phyloP scores from a whole-genome alignment of 257 asterid genomes.

The Datura wrightii region DNA sequence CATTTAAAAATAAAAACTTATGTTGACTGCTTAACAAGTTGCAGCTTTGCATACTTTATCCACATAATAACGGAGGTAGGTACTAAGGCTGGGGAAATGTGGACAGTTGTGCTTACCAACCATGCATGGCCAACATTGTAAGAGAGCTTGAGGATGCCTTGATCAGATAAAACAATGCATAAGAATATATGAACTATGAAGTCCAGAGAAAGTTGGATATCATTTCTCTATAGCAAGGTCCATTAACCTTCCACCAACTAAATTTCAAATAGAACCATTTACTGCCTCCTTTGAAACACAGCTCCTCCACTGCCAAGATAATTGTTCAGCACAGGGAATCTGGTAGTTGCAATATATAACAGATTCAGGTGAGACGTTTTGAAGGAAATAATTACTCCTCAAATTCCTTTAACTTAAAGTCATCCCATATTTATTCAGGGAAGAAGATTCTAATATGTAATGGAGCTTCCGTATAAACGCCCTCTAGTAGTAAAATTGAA shows the following conservation, averaged over 20 bases:
- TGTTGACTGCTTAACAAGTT: neutral
- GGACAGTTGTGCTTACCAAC: constrained; percentile 63
- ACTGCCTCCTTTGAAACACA: constrained; percentile 54
- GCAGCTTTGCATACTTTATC: neutral
- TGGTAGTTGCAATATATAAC: neutral
- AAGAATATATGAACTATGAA: constrained; percentile 49
- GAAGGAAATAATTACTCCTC: neutral
- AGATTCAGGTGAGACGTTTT: neutral
- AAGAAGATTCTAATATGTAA: neutral
- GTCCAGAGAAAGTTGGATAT: constrained; percentile 49
- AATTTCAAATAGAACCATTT: constrained; percentile 52
- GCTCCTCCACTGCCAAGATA: constrained; percentile 71
- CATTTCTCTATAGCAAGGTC: constrained; percentile 74
- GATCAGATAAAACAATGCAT: constrained; percentile 57
- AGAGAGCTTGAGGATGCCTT: constrained; percentile 84
- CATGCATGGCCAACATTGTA: constrained; percentile 77
- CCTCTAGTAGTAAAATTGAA: neutral
- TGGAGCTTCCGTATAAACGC: neutral
- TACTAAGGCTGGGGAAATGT: constrained; percentile 53
- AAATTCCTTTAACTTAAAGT: neutral
- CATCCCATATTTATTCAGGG: neutral
- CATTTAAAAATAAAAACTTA: neutral
- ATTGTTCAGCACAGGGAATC: constrained; percentile 4
- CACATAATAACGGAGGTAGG: constrained; percentile 35
- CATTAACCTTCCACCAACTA: constrained; percentile 53